These are phyloP conservation scores for Tritrichomonas foetus DNA, from an alignment of 208 protist species.

Conservation along the genomic window DNA sequence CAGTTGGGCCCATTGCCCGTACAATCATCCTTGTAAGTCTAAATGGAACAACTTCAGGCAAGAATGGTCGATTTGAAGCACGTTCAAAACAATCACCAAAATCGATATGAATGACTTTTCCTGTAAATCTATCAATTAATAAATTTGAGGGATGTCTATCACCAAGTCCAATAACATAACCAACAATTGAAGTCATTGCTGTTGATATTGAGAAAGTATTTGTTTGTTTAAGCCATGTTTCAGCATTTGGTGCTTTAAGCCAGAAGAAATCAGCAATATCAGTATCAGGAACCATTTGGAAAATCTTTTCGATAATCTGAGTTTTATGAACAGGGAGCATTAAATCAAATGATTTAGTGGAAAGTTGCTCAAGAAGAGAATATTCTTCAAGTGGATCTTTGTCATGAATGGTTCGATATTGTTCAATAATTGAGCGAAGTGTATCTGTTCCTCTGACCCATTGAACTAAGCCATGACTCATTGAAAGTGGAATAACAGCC, in stretches of 20 bases:
- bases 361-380: not conserved
- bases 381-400: conserved; percentile 20
- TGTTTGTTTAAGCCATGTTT: not conserved
- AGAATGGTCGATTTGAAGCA: conserved; percentile 32
- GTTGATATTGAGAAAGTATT: not conserved
- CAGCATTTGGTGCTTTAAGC: not conserved
- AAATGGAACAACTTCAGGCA: conserved; percentile 43
- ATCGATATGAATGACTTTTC: conserved; percentile 43
- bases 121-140: not conserved
- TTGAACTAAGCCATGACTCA: conserved; percentile 24
- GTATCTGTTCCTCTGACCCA: conserved; percentile 15
- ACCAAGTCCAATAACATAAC: conserved; percentile 23
- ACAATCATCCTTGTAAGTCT: conserved; percentile 35
- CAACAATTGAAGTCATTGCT: conserved; percentile 17
- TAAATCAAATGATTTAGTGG: not conserved
- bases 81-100: conserved; percentile 50
- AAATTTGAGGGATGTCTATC: conserved; percentile 12
- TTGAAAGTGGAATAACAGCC: conserved; percentile 29
- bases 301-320: not conserved
- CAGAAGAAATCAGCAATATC: not conserved
- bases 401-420: not conserved
- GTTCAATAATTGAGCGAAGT: not conserved
- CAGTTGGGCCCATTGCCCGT: not conserved
- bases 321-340: not conserved
- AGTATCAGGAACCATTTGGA: not conserved